phyloP scores from a whole-genome alignment of 2,329 filamentous ascomycete species.

The Colletotrichum lupini region DNA sequence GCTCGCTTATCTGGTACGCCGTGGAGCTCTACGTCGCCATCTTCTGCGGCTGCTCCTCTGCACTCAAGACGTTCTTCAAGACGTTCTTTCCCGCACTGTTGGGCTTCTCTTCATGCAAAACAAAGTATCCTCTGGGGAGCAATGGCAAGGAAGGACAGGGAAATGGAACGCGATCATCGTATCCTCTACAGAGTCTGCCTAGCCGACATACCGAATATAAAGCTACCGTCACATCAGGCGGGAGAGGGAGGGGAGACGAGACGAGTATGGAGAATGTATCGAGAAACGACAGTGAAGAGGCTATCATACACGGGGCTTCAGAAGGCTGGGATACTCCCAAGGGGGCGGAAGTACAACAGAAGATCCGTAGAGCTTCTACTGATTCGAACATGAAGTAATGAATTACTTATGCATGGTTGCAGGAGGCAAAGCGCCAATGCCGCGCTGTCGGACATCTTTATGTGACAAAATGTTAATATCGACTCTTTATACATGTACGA shows the following conservation, averaged over 20 bases:
- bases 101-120: background rate
- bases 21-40: slow-evolving; percentile 18
- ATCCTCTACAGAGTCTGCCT: background rate
- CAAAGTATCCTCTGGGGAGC: background rate
- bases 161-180: background rate
- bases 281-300: slow-evolving; percentile 4
- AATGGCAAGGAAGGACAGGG: background rate
- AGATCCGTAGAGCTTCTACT: background rate
- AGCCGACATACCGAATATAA: background rate
- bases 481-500: background rate
- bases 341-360: slow-evolving; percentile 1
- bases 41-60: slow-evolving; percentile 13
- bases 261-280: background rate
- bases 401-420: too few species aligned
- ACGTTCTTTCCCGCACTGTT: slow-evolving; percentile 1
- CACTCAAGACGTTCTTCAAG: slow-evolving; percentile 9
- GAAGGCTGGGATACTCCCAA: background rate
- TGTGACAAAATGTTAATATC: too few species aligned
- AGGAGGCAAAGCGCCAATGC: too few species aligned
- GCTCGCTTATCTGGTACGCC: slow-evolving; percentile 9
- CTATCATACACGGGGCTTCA: background rate
- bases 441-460: too few species aligned
- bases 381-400: background rate
- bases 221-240: background rate
- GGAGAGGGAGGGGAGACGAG: background rate